These are phyloP conservation scores for Penicillium alfredii DNA, from an alignment of 495 filamentous ascomycete genomes.

Conservation along the genomic window DNA sequence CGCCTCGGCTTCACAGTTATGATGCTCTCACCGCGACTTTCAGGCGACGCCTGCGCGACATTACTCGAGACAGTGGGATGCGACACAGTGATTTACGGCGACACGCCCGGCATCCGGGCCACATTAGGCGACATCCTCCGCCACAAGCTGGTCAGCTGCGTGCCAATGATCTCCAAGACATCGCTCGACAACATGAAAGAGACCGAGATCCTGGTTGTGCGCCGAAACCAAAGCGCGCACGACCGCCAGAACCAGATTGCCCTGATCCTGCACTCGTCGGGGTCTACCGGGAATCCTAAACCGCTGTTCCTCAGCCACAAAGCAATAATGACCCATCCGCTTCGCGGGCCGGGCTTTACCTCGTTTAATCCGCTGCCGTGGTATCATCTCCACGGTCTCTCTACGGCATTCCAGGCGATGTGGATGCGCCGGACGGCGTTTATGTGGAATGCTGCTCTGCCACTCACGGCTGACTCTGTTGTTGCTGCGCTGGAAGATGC, in stretches of 20 bases:
- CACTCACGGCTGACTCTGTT: conserved; percentile 48
- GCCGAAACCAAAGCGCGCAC: conserved; percentile 7
- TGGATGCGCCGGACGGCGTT: conserved; percentile 40
- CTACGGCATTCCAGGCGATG: conserved; percentile 41
- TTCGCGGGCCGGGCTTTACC: conserved; percentile 23
- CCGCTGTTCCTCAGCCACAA: conserved; percentile 38
- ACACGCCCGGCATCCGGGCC: conserved; percentile 15
- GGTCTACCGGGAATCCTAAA: conserved; percentile 56
- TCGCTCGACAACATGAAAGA: conserved; percentile 11
- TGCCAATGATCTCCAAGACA: conserved; percentile 9
- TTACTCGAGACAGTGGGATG: conserved; percentile 43
- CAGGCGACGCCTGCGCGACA: conserved; percentile 42
- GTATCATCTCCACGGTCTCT: conserved; percentile 47
- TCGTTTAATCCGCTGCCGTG: conserved; percentile 49
- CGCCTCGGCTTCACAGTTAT: conserved; percentile 52
- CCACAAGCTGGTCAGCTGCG: no score
- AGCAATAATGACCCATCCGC: conserved; percentile 34
- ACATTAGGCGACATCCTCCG: no score
- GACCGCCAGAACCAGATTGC: conserved; percentile 34
- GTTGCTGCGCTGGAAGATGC: conserved; percentile 40
- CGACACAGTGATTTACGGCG: conserved; percentile 27
- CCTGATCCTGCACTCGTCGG: conserved; percentile 53
- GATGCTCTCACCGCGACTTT: conserved; percentile 51
- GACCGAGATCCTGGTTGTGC: conserved; percentile 8
- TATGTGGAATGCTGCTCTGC: conserved; percentile 45